Percentiles rank a stretch among this genome's conserved stretches.
Conservation (phyloP, 352 stramenopile genomes). For the Aphanomyces cochlioides region DNA sequence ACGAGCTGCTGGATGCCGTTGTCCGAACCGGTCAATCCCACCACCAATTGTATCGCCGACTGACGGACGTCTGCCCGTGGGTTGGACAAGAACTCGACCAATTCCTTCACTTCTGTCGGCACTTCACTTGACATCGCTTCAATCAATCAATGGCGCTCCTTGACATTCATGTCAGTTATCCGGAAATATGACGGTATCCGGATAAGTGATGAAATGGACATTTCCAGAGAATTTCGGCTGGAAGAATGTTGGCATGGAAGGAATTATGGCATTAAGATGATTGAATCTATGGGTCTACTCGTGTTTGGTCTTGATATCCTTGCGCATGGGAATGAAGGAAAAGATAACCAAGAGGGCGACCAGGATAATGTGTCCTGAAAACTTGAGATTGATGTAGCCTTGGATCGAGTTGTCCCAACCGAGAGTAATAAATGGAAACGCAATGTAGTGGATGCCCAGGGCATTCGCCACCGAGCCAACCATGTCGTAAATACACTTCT, state of each 20-base stretch:
- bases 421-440: slow-evolving; percentile 68
- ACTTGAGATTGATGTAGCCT: slow-evolving; percentile 65
- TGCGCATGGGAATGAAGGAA: slow-evolving; percentile 53
- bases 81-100: slow-evolving; percentile 78
- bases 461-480: slow-evolving; percentile 48
- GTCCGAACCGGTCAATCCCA: slow-evolving; percentile 81
- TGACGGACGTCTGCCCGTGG: slow-evolving; percentile 81
- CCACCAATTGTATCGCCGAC: slow-evolving; percentile 72
- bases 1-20: slow-evolving; percentile 72
- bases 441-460: slow-evolving; percentile 63
- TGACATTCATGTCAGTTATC: not conserved
- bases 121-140: not conserved
- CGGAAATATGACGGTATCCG: not conserved
- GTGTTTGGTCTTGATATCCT: slow-evolving; percentile 25
- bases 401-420: slow-evolving; percentile 63
- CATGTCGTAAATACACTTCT: slow-evolving; percentile 60
- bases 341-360: slow-evolving; percentile 68
- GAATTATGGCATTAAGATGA: not conserved
- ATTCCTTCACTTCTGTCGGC: slow-evolving; percentile 53
- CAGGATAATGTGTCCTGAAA: slow-evolving; percentile 59
- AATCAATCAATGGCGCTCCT: slow-evolving; percentile 22
- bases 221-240: not conserved
- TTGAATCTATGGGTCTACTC: not conserved
- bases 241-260: not conserved
- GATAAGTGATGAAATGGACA: not conserved